Conservation (phyloP, 176 grass and related monocot species). For the Aegilops bicornis region DNA sequence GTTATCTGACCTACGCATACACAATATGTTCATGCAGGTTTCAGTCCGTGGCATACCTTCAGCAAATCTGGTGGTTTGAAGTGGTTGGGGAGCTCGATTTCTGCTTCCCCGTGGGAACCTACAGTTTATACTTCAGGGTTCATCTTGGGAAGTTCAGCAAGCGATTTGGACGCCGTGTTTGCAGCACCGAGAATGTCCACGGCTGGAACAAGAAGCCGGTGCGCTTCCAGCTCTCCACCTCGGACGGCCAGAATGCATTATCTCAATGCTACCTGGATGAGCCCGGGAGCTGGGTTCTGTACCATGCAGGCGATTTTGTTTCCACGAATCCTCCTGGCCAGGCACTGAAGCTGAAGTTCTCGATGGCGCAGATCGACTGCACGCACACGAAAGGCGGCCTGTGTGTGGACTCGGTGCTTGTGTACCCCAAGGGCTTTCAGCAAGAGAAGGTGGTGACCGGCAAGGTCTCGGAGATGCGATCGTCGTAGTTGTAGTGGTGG, state of each 20-base stretch:
- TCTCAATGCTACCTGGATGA: conserved; percentile 64
- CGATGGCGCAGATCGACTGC: conserved; percentile 91
- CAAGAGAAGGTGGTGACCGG: conserved; percentile 39
- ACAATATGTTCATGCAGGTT: conserved; percentile 50
- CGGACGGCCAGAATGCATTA: conserved; percentile 56
- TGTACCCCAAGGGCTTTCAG: conserved; percentile 68
- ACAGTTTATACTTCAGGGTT: conserved; percentile 77
- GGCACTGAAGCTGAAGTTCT: conserved; percentile 79
- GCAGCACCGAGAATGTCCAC: conserved; percentile 63
- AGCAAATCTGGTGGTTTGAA: conserved; percentile 98
- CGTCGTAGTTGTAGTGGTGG: conserved; percentile 36
- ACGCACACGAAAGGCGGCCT: conserved; percentile 90
- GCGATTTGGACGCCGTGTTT: conserved; percentile 63
- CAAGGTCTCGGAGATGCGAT: conserved; percentile 33
- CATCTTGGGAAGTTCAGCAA: conserved; percentile 72
- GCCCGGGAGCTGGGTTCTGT: conserved; percentile 76
- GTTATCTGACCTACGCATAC: background rate
- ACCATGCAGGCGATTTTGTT: conserved; percentile 78
- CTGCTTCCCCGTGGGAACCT: conserved; percentile 73
- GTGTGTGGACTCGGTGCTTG: conserved; percentile 71
- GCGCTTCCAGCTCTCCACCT: conserved; percentile 76
- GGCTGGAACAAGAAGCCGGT: conserved; percentile 90
- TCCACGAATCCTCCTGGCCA: conserved; percentile 36
- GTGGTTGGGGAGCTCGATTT: conserved; percentile 87
- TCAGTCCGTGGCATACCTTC: conserved; percentile 76